Base-by-base conservation (phyloP, 2,329 filamentous ascomycete species). In the Aspergillus quadrilineatus region DNA sequence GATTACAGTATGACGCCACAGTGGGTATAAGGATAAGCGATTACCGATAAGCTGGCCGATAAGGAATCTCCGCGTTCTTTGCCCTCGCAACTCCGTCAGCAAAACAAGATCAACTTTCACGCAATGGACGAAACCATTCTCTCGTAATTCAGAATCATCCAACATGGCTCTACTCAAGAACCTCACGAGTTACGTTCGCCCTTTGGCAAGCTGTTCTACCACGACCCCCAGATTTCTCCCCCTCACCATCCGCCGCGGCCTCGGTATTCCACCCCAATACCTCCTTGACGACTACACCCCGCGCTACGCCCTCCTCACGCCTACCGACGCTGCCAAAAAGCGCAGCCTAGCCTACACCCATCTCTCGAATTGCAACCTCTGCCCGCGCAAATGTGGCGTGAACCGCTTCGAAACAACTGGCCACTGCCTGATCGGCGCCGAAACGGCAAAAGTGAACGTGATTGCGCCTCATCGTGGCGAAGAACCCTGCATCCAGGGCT, bases 391-490 rank as follows among this genome's bases (percentile, higher is more conserved):
- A 45, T 94, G 90, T 71, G 85, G 86, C 52, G 88, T 93, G 34
- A 92, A 95, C 70, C 85, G 90, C n/a, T 91, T 86, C 66, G 85
- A 92, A 73, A 87, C 81, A 63, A 90, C 88, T 1, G 90, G 90
- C 12, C 82, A 89, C 67, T 95, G 90, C 69, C 78, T 94, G 57
- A 88, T 94, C 63, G 89, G 89, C 12, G 80, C 81, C 1, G 82
- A 87, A 57, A 87, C 82, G 46, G 89, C 85, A 55, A 91, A 90
- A 66, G 89, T 94, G 63, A 92, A 90, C 69, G 89, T 89, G 6
- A 90, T 95, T 62, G 90, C 89, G 56, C 90, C 90, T 50, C 90
- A 94, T 73, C 92, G 92, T 70, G 90, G 89, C 43, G 89, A 93
- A 79, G 85, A 95, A 70, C 88, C 90, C 0, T 94, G 89, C 69